Percentiles rank a stretch among this genome's conserved stretches.
Evolutionary conservation across 306 rosid species (phyloP).

Genomic region (Benincasa hispida): DNA sequence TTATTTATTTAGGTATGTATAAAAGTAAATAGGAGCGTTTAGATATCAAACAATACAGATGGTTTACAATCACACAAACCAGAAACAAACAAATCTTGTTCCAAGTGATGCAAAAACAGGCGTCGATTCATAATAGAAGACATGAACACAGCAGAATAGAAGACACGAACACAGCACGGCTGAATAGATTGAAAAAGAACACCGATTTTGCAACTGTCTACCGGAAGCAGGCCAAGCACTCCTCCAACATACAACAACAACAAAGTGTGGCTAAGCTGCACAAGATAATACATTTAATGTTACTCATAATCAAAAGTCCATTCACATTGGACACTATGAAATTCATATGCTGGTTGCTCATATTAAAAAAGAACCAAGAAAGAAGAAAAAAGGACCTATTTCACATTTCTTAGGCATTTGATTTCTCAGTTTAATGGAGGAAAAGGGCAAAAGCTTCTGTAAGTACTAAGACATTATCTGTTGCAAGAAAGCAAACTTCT

Average conservation of each 20-base stretch:
- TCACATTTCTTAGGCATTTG: neutral
- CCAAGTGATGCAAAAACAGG: neutral
- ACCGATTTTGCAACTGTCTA: neutral
- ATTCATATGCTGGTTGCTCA: no score
- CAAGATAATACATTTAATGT: neutral
- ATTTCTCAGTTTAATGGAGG: no score
- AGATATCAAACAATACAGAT: neutral
- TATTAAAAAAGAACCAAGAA: no score
- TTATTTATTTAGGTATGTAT: neutral
- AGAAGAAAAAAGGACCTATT: no score
- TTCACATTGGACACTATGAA: no score
- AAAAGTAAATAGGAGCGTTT: neutral
- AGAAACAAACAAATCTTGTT: neutral
- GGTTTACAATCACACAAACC: neutral
- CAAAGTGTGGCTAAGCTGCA: slow-evolving; percentile 74
- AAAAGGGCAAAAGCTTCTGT: neutral
- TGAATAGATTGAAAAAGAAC: neutral
- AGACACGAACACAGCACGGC: neutral
- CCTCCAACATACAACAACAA: slow-evolving; percentile 87
- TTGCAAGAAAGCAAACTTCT: neutral
- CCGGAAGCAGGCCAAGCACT: slow-evolving; percentile 43
- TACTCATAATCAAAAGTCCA: neutral
- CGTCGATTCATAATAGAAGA: neutral
- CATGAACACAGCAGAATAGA: neutral
- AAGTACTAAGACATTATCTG: neutral